phyloP scores from a whole-genome alignment of 495 filamentous ascomycete species.

The Tuber brumale region DNA sequence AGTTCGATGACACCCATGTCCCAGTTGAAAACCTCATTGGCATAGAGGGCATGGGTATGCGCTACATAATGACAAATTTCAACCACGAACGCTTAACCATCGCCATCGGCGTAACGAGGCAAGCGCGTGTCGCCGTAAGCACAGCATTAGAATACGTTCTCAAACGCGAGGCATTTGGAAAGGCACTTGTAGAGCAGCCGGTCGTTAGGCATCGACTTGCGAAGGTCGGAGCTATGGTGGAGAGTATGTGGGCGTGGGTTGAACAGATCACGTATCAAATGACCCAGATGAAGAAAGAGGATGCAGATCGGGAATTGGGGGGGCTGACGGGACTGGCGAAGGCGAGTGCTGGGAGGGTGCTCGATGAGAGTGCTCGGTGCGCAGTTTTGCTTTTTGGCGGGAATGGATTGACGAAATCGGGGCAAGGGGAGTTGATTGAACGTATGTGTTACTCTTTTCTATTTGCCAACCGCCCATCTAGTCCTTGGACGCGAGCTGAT shows the following conservation, averaged over 20 bases:
- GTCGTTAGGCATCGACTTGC: conserved; percentile 67
- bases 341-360: conserved; percentile 61
- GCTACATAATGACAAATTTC: conserved; percentile 76
- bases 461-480: conserved; percentile 16
- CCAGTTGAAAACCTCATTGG: conserved; percentile 64
- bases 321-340: conserved; percentile 65
- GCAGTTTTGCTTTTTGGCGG: conserved; percentile 67
- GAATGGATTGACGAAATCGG: conserved; percentile 61
- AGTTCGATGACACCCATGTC: conserved; percentile 66
- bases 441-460: conserved; percentile 43
- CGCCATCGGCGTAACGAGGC: conserved; percentile 56
- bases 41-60: conserved; percentile 64
- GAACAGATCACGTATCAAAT: conserved; percentile 70
- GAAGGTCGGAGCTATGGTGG: conserved; percentile 61
- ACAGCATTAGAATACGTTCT: conserved; percentile 62
- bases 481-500: conserved; percentile 2
- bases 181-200: conserved; percentile 64
- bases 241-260: conserved; percentile 66
- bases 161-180: conserved; percentile 69
- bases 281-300: conserved; percentile 55
- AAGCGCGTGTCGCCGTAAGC: conserved; percentile 58
- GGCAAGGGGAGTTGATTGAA: conserved; percentile 65
- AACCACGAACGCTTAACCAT: conserved; percentile 71
- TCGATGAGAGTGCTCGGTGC: conserved; percentile 62
- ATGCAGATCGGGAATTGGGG: conserved; percentile 59